Conservation (phyloP, 495 filamentous ascomycete species). For the Hypoxylon subgilvum region DNA sequence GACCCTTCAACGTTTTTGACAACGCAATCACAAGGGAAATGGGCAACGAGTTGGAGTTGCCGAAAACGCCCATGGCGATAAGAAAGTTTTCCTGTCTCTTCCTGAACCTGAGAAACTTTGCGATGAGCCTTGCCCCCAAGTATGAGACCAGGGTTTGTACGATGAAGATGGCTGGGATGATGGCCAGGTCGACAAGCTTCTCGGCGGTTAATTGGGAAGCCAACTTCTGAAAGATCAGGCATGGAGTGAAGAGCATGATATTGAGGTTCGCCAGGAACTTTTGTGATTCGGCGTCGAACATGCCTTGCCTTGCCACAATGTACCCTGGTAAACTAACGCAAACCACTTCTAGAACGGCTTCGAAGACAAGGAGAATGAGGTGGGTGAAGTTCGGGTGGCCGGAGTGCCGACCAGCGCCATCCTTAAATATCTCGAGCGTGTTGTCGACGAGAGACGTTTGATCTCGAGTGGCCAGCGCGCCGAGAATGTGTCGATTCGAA, state of each 20-base stretch:
- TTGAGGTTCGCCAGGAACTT: slow-evolving; percentile 97
- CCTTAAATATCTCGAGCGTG: no score
- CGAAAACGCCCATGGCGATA: slow-evolving; percentile 96
- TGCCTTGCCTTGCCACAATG: slow-evolving; percentile 82
- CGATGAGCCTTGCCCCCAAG: slow-evolving; percentile 68
- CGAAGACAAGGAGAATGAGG: slow-evolving; percentile 86
- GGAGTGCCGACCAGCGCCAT: no score
- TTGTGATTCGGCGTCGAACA: slow-evolving; percentile 92
- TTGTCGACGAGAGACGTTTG: no score
- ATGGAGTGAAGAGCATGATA: slow-evolving; percentile 91
- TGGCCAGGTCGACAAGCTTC: slow-evolving; percentile 84
- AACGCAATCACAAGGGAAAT: slow-evolving; percentile 95
- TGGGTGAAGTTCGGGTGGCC: no score
- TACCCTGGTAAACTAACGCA: slow-evolving; percentile 95
- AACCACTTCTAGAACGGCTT: slow-evolving; percentile 93
- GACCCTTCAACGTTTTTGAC: slow-evolving; percentile 84
- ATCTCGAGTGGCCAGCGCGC: no score
- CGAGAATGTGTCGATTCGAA: no score
- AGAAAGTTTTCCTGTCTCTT: slow-evolving; percentile 91
- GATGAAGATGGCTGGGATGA: slow-evolving; percentile 94
- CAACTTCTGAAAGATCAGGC: slow-evolving; percentile 95
- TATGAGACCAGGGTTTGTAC: slow-evolving; percentile 87
- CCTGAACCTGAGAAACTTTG: slow-evolving; percentile 76
- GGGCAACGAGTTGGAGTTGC: slow-evolving; percentile 98
- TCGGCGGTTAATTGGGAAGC: slow-evolving; percentile 92